phyloP scores from a whole-genome alignment of 176 grass and related monocot genomes.

The Juncus inflexus region DNA sequence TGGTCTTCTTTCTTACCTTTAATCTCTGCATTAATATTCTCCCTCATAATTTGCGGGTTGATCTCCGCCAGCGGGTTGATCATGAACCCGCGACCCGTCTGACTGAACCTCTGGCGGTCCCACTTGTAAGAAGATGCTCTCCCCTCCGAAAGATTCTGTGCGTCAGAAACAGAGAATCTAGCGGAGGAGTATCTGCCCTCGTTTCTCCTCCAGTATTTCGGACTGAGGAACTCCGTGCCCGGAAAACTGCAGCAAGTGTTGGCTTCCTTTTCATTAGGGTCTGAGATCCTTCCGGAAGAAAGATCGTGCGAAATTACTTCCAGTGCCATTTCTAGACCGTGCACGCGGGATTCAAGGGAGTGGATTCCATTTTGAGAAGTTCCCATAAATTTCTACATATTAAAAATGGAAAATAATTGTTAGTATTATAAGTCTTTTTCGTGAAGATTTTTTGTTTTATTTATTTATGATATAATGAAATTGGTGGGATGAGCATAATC shows the following conservation, averaged over 20 bases:
- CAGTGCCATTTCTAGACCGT: slow-evolving; percentile 76
- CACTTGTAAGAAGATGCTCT: slow-evolving; percentile 46
- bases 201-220: slow-evolving; percentile 81
- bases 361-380: slow-evolving; percentile 85
- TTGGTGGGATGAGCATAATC: slow-evolving; percentile 19
- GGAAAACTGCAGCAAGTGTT: slow-evolving; percentile 81
- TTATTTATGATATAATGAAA: slow-evolving; percentile 13
- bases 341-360: slow-evolving; percentile 77
- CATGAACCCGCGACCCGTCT: slow-evolving; percentile 43
- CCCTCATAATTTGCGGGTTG: slow-evolving; percentile 41
- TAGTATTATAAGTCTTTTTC: slow-evolving; percentile 18
- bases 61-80: slow-evolving; percentile 74
- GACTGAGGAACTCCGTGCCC: slow-evolving; percentile 56
- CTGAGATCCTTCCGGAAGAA: slow-evolving; percentile 56
- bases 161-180: slow-evolving; percentile 47
- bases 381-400: slow-evolving; percentile 78
- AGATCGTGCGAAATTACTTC: slow-evolving; percentile 77
- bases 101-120: slow-evolving; percentile 63
- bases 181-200: slow-evolving; percentile 61
- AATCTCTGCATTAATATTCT: slow-evolving; percentile 22
- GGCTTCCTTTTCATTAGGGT: slow-evolving; percentile 46
- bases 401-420: slow-evolving; percentile 10
- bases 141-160: slow-evolving; percentile 28
- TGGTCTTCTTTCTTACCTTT: slow-evolving; percentile 42
- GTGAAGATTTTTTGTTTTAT: not conserved